Evolutionary conservation across 768 basidiomycete species (phyloP).

Genomic region (Russula virescens): DNA sequence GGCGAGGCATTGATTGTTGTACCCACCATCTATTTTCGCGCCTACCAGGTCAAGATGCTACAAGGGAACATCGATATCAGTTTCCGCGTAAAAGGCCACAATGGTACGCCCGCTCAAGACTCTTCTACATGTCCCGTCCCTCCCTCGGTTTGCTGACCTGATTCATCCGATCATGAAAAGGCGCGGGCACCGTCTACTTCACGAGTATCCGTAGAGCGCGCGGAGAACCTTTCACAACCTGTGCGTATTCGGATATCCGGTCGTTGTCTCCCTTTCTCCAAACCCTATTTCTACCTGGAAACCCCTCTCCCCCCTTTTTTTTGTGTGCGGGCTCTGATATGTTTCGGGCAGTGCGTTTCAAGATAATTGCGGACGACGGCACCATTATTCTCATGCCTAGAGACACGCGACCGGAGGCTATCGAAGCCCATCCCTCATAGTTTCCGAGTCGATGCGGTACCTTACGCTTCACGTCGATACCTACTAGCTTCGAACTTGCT

Average conservation of each 20-base stretch:
- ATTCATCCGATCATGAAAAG: constrained; percentile 32
- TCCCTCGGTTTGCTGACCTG: not conserved
- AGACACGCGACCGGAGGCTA: not conserved
- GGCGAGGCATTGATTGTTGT: no score
- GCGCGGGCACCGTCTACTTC: constrained; percentile 73
- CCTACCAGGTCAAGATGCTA: constrained; percentile 56
- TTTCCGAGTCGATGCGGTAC: not conserved
- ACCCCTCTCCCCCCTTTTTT: not conserved
- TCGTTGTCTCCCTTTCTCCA: not conserved
- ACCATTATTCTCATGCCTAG: constrained; percentile 9
- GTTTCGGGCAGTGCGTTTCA: constrained; percentile 15
- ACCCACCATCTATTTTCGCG: not conserved
- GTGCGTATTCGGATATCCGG: constrained; percentile 36
- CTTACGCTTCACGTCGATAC: not conserved
- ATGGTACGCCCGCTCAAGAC: constrained; percentile 40
- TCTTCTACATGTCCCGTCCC: no score
- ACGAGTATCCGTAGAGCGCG: constrained; percentile 56
- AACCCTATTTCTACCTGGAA: not conserved
- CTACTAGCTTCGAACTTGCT: not conserved
- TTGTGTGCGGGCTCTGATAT: not conserved
- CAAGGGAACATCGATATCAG: constrained; percentile 75
- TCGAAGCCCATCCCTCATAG: not conserved
- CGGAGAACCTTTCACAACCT: constrained; percentile 14
- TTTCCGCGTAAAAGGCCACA: constrained; percentile 68
- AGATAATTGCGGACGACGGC: constrained; percentile 15